A percentile compares a stretch with the other conserved stretches of the same genome.
Conservation (phyloP, 768 basidiomycete genomes). For the Thelephora ganbajun region DNA sequence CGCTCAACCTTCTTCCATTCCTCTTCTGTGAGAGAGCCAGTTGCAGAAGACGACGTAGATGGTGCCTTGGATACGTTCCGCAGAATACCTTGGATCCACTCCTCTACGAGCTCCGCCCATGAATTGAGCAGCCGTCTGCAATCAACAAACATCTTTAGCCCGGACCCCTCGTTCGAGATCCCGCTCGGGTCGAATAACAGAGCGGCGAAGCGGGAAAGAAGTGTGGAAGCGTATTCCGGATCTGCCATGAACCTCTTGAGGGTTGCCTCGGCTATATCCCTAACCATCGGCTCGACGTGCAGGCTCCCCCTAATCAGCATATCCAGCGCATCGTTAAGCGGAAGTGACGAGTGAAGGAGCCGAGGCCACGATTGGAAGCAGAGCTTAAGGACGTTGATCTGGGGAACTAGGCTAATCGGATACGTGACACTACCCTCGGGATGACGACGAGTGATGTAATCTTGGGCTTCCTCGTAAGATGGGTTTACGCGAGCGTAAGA, state of each 20-base stretch:
- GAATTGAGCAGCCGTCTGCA: conserved; percentile 50
- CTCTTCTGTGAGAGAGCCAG: conserved; percentile 23
- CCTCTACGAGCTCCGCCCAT: conserved; percentile 62
- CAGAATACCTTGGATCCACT: conserved; percentile 43
- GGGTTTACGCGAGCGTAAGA: conserved; percentile 42
- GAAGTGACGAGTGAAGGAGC: conserved; percentile 42
- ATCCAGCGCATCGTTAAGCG: conserved; percentile 51
- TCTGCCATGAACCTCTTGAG: conserved; percentile 64
- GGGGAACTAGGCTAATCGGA: conserved; percentile 39
- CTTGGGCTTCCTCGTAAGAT: conserved; percentile 57
- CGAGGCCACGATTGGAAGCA: conserved; percentile 82
- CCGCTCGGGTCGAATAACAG: conserved; percentile 63
- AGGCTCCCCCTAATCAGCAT: conserved; percentile 73
- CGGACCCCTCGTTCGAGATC: conserved; percentile 50
- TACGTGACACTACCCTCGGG: conserved; percentile 54
- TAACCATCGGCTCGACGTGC: conserved; percentile 68
- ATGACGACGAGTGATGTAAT: conserved; percentile 54
- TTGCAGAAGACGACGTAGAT: conserved; percentile 12
- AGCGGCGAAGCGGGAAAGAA: conserved; percentile 50
- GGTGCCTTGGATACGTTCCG: too few relatives aligned
- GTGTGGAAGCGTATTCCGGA: conserved; percentile 32
- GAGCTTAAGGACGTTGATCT: conserved; percentile 59
- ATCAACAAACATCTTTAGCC: conserved; percentile 50
- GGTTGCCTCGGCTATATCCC: conserved; percentile 52
- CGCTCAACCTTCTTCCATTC: conserved; percentile 28